Percentiles rank a stretch among this genome's conserved stretches.
Evolutionary conservation across 2,329 filamentous ascomycete species (phyloP).

Genomic region (Sarocladium strictum): DNA sequence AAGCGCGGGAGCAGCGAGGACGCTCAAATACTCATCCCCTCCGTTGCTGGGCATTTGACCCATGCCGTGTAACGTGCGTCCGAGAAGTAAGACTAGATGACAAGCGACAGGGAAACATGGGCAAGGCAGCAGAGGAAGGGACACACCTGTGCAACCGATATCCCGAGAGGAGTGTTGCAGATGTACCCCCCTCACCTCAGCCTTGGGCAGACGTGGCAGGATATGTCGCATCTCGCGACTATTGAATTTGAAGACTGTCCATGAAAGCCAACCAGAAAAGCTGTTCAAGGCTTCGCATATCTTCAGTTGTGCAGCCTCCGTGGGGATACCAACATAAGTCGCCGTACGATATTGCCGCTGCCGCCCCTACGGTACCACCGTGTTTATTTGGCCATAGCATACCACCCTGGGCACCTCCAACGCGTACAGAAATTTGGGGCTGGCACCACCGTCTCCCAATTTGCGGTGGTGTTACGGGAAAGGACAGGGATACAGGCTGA

Average conservation of each 20-base stretch:
- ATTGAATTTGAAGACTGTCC: neutral
- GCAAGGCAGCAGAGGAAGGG: neutral
- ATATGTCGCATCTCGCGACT: neutral
- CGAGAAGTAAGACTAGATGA: neutral
- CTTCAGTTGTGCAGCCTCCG: neutral
- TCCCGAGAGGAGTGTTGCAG: neutral
- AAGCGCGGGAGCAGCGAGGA: neutral
- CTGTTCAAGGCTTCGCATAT: neutral
- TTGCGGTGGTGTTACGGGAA: slow-evolving; percentile 2
- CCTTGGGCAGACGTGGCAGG: neutral
- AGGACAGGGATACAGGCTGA: neutral
- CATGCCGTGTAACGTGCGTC: slow-evolving; percentile 1
- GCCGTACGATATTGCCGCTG: neutral
- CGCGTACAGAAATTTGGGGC: neutral
- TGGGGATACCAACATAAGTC: neutral
- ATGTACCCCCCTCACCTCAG: neutral
- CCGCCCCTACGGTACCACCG: neutral
- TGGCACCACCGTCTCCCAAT: neutral
- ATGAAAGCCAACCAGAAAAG: neutral
- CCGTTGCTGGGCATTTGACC: neutral
- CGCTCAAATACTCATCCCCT: neutral
- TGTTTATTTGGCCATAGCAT: slow-evolving; percentile 1
- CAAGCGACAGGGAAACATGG: neutral
- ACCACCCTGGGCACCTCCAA: neutral
- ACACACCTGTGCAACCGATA: neutral